phyloP scores from a whole-genome alignment of 2,329 filamentous ascomycete species.

The Endocalyx cinctus region DNA sequence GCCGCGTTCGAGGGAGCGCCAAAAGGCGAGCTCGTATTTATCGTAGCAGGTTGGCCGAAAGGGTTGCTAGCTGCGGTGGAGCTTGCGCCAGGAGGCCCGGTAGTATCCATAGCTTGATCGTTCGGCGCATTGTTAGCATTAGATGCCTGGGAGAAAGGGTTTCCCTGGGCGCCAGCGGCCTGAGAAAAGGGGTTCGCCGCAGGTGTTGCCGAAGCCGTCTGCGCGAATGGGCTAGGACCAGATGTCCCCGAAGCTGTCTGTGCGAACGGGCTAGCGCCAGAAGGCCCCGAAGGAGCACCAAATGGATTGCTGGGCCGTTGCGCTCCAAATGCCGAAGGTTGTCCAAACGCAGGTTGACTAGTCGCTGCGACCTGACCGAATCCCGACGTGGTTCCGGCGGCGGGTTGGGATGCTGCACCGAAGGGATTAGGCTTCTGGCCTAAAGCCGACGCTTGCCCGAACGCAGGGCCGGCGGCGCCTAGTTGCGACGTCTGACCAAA shows the following conservation, averaged over 20 bases:
- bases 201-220: conserved; percentile 31
- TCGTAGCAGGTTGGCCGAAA: conserved; percentile 20
- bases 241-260: conserved; percentile 19
- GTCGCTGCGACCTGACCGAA: conserved; percentile 22
- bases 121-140: not conserved
- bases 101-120: conserved; percentile 1
- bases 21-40: conserved; percentile 12
- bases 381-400: conserved; percentile 32
- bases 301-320: conserved; percentile 28
- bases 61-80: conserved; percentile 15
- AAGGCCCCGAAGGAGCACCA: conserved; percentile 9
- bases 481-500: conserved; percentile 22
- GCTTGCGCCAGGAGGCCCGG: no score
- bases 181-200: conserved; percentile 19
- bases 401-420: conserved; percentile 26
- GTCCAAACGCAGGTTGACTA: conserved; percentile 17
- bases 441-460: conserved; percentile 36
- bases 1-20: conserved; percentile 9
- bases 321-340: conserved; percentile 21
- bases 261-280: conserved; percentile 24
- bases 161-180: conserved; percentile 4
- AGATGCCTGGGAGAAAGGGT: conserved; percentile 24
- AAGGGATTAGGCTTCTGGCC: conserved; percentile 24
- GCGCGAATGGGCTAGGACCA: conserved; percentile 27
- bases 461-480: conserved; percentile 18